Conservation (phyloP, 2,329 filamentous ascomycete genomes). For the Teratosphaeria gauchensis region DNA sequence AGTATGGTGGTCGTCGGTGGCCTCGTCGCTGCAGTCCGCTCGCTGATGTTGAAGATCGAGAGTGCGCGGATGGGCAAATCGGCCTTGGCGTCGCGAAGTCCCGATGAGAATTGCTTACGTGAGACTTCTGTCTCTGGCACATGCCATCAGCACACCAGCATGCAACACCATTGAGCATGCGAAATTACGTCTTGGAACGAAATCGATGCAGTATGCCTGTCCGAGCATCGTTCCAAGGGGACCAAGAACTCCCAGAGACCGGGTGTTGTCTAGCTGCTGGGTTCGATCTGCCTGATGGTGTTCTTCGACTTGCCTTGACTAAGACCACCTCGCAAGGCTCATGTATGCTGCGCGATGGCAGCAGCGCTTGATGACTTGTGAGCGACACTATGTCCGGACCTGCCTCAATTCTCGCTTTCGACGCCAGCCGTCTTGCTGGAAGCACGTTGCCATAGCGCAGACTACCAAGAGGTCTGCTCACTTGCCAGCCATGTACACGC, state of each 20-base stretch:
- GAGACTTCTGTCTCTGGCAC: background rate
- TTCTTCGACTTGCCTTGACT: background rate
- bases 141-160: background rate
- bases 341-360: background rate
- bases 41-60: background rate
- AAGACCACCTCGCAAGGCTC: background rate
- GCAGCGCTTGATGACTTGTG: background rate
- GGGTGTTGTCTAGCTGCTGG: too few species aligned
- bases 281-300: background rate
- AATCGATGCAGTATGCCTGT: too few species aligned
- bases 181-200: too few species aligned
- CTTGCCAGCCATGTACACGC: background rate
- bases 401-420: background rate
- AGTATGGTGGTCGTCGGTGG: background rate
- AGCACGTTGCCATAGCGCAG: background rate
- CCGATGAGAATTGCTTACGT: background rate
- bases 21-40: background rate
- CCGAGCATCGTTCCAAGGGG: too few species aligned
- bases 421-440: background rate
- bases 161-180: too few species aligned
- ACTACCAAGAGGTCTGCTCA: background rate
- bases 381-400: background rate
- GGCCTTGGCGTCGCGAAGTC: background rate
- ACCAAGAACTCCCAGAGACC: too few species aligned
- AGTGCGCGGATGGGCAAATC: background rate